Evolutionary conservation across 371 early-diverging fungal genomes (phyloP).

Genomic region (Mucor velutinosus): DNA sequence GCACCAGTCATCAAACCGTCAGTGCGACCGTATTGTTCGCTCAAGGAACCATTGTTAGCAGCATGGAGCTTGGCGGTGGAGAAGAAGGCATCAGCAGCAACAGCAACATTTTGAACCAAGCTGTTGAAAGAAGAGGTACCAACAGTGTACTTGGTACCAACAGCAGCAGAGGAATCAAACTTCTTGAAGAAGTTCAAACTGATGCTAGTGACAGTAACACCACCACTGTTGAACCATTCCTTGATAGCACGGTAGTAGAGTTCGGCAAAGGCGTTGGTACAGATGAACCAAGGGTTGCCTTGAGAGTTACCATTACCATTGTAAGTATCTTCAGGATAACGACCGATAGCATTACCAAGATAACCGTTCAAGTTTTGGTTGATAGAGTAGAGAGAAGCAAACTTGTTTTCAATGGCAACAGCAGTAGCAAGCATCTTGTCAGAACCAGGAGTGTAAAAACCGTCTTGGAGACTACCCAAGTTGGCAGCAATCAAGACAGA

Average conservation of each 20-base stretch:
- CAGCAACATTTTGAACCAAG: conserved; percentile 32
- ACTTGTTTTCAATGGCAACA: conserved; percentile 31
- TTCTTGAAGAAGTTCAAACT: conserved; percentile 37
- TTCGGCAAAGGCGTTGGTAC: conserved; percentile 65
- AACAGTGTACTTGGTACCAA: conserved; percentile 23
- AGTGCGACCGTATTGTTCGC: conserved; percentile 59
- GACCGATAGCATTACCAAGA: conserved; percentile 53
- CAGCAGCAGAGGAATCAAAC: conserved; percentile 27
- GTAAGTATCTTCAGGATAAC: conserved; percentile 72
- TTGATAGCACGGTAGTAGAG: conserved; percentile 53
- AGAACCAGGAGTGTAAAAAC: conserved; percentile 37
- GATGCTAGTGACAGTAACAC: conserved; percentile 36
- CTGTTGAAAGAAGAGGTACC: conserved; percentile 27
- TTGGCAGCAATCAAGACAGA: conserved; percentile 60
- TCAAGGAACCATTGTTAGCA: conserved; percentile 46
- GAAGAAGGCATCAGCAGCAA: conserved; percentile 56
- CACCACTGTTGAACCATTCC: conserved; percentile 25
- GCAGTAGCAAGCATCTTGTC: conserved; percentile 48
- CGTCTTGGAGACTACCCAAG: conserved; percentile 39
- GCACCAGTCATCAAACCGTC: conserved; percentile 62
- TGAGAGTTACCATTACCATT: conserved; percentile 50
- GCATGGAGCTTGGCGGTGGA: conserved; percentile 49
- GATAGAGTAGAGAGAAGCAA: conserved; percentile 48
- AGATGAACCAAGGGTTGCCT: conserved; percentile 74
- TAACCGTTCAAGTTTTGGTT: conserved; percentile 34